phyloP scores from a whole-genome alignment of 192 early-diverging fungal genomes.

The Backusella circina region DNA sequence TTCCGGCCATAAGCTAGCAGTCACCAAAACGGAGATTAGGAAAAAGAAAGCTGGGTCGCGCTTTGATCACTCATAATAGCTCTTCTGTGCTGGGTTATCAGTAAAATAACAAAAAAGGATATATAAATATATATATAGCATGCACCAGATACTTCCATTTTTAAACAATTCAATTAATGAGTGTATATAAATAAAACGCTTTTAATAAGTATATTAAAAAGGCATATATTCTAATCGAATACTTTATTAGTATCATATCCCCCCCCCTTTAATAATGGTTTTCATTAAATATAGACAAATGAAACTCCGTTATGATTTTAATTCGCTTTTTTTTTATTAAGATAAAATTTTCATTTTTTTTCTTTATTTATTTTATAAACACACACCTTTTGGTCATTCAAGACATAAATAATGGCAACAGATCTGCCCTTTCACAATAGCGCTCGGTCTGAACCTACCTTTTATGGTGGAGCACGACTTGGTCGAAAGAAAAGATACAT shows the following conservation, averaged over 20 bases:
- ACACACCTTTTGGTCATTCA: neutral
- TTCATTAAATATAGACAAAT: neutral
- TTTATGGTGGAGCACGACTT: neutral
- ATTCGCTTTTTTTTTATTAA: neutral
- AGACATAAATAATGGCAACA: neutral
- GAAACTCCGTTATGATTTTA: neutral
- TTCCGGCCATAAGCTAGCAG: neutral
- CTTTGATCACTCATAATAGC: neutral
- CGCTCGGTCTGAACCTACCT: neutral
- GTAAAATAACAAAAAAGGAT: neutral
- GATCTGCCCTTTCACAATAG: conserved; percentile 8
- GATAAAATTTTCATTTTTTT: neutral
- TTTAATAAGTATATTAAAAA: too few species aligned
- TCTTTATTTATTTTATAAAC: neutral
- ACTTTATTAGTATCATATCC: too few species aligned
- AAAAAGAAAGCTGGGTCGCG: neutral
- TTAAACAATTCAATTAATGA: neutral
- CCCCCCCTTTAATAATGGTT: too few species aligned
- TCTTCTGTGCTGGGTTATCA: neutral
- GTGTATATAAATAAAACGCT: neutral
- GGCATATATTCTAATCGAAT: too few species aligned
- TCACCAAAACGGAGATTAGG: neutral
- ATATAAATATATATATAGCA: neutral
- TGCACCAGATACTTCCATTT: neutral
- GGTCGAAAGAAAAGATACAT: conserved; percentile 6